Conservation (phyloP, 225 moss, liverwort and hornwort species). For the Climacium dendroides region DNA sequence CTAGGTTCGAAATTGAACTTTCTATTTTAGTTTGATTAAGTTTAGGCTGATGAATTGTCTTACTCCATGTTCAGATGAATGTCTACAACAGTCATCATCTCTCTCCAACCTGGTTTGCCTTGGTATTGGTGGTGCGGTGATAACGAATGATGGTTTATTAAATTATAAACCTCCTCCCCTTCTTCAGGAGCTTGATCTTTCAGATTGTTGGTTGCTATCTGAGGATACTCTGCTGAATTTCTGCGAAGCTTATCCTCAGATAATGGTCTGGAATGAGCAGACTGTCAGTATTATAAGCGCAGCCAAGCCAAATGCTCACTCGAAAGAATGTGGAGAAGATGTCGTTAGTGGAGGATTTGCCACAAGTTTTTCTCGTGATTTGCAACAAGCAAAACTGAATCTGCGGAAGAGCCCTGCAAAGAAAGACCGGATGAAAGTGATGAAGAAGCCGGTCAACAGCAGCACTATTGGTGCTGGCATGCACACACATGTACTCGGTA, state of each 20-base stretch:
- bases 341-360: constrained; percentile 13
- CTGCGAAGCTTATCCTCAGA: constrained; percentile 20
- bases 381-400: constrained; percentile 14
- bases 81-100: constrained; percentile 24
- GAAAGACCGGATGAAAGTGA: background rate
- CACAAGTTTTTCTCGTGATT: constrained; percentile 8
- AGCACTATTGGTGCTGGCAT: background rate
- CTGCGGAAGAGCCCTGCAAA: constrained; percentile 1
- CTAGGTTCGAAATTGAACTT: background rate
- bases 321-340: constrained; percentile 13
- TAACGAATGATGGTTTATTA: constrained; percentile 19
- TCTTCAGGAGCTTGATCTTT: constrained; percentile 37
- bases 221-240: constrained; percentile 20
- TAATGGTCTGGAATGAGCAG: constrained; percentile 37
- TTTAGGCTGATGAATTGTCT: background rate
- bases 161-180: constrained; percentile 20
- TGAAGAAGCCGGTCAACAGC: background rate
- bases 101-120: constrained; percentile 27
- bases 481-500: constrained; percentile 5
- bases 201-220: constrained; percentile 38
- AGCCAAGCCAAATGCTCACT: background rate
- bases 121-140: constrained; percentile 23
- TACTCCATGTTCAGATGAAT: constrained; percentile 28
- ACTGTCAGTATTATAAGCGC: background rate
- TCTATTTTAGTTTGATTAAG: background rate